A percentile compares a stretch with the other conserved stretches of the same genome.
Conservation (phyloP, 2,329 filamentous ascomycete species). For the Thelonectria olida region DNA sequence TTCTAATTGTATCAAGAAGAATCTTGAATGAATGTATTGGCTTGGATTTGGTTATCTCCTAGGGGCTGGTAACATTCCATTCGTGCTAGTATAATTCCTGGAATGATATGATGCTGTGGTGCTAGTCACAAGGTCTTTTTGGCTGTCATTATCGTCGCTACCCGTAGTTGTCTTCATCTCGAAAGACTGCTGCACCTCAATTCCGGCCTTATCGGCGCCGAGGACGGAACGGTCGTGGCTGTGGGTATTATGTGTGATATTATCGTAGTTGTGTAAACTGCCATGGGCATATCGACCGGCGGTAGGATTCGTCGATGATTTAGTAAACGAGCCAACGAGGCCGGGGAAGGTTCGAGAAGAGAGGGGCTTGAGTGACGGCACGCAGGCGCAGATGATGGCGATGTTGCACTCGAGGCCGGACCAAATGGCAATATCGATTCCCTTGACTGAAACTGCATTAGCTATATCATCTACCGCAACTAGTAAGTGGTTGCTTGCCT, state of each 20-base stretch:
- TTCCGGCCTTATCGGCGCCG: not conserved
- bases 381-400: conserved; percentile 46
- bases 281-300: conserved; percentile 6
- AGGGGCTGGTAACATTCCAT: not conserved
- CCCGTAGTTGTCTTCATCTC: conserved; percentile 24
- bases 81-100: not conserved
- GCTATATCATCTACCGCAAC: not conserved
- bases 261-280: conserved; percentile 15
- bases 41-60: not conserved
- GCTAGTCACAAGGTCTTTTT: conserved; percentile 19
- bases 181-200: conserved; percentile 29
- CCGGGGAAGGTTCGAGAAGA: conserved; percentile 38
- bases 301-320: conserved; percentile 14
- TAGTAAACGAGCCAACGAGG: conserved; percentile 21
- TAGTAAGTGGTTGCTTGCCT: not conserved
- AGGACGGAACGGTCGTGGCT: not conserved
- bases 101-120: not conserved
- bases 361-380: conserved; percentile 46
- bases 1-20: not conserved
- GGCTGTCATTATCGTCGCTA: conserved; percentile 17
- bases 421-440: conserved; percentile 41
- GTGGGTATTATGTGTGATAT: conserved; percentile 8
- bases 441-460: conserved; percentile 15
- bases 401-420: conserved; percentile 46
- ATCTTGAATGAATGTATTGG: not conserved